A percentile compares a stretch with the other conserved stretches of the same genome.
Conservation (phyloP, 2,329 filamentous ascomycete genomes). For the Sporothrix protearum region DNA sequence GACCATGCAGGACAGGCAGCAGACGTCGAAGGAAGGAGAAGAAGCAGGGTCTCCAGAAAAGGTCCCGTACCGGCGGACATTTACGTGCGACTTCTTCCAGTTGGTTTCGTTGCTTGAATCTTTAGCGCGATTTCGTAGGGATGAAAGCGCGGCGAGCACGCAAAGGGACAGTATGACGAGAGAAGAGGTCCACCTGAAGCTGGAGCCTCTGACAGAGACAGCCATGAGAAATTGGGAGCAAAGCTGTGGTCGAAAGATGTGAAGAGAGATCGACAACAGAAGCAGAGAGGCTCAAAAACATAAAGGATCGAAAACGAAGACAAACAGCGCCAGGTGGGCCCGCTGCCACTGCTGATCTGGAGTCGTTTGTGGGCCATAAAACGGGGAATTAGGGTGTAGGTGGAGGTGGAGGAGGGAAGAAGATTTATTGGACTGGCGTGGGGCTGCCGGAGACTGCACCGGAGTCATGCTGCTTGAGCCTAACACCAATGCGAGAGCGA, state of each 20-base stretch:
- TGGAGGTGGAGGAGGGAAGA: not conserved
- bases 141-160: not conserved
- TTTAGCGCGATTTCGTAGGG: not conserved
- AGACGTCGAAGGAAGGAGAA: not conserved
- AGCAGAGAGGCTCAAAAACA: not conserved
- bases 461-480: not conserved
- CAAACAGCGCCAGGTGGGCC: not conserved
- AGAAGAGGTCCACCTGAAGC: not conserved
- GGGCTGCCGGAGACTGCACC: not conserved
- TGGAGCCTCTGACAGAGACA: not conserved
- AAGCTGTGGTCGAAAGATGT: not conserved
- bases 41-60: not conserved
- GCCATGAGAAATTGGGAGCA: not conserved
- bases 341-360: not conserved
- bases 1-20: too few relatives aligned
- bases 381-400: too few relatives aligned
- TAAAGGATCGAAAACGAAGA: not conserved
- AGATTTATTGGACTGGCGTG: not conserved
- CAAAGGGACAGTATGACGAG: not conserved
- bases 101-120: not conserved
- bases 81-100: not conserved
- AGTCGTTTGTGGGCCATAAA: not conserved
- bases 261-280: not conserved
- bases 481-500: not conserved
- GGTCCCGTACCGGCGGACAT: not conserved